Percentiles rank a stretch among this genome's conserved stretches.
These are phyloP conservation scores for Blastobotrys aristatus DNA, from an alignment of 1,139 yeast genomes.

Conservation along the genomic window DNA sequence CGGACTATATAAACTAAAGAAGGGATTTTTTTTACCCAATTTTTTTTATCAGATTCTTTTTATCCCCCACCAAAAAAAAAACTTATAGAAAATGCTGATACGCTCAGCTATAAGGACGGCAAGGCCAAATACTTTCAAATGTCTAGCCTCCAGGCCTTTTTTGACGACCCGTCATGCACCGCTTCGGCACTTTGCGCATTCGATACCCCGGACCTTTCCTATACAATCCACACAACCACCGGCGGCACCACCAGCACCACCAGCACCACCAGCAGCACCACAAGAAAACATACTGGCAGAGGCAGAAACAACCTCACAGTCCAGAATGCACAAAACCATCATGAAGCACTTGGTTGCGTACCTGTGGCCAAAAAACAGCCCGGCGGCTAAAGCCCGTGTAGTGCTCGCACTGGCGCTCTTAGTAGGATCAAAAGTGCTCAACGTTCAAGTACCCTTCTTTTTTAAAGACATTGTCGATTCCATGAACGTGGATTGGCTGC, in stretches of 20 bases:
- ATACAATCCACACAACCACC: not conserved
- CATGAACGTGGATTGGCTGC: conserved; percentile 91
- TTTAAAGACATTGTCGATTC: conserved; percentile 85
- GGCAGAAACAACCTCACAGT: not conserved
- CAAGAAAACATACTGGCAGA: conserved; percentile 4
- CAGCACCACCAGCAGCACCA: not conserved
- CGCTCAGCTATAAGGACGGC: not conserved
- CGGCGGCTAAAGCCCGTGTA: conserved; percentile 69
- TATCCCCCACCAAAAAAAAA: not conserved
- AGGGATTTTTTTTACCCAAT: not conserved
- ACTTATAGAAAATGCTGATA: not conserved
- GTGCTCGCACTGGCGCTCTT: conserved; percentile 66
- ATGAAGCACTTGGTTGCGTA: conserved; percentile 51
- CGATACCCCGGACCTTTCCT: not conserved
- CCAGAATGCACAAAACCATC: conserved; percentile 26
- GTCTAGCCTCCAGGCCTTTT: too few relatives aligned
- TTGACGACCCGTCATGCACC: not conserved
- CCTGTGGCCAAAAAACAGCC: conserved; percentile 81
- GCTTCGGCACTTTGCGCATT: not conserved
- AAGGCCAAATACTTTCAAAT: not conserved
- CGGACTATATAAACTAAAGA: too few relatives aligned
- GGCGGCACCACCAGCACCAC: not conserved
- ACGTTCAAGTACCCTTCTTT: conserved; percentile 93
- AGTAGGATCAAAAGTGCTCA: conserved; percentile 74
- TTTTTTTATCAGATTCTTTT: not conserved